Conservation (phyloP, 208 protist genomes). For the Leishmania aethiopica region DNA sequence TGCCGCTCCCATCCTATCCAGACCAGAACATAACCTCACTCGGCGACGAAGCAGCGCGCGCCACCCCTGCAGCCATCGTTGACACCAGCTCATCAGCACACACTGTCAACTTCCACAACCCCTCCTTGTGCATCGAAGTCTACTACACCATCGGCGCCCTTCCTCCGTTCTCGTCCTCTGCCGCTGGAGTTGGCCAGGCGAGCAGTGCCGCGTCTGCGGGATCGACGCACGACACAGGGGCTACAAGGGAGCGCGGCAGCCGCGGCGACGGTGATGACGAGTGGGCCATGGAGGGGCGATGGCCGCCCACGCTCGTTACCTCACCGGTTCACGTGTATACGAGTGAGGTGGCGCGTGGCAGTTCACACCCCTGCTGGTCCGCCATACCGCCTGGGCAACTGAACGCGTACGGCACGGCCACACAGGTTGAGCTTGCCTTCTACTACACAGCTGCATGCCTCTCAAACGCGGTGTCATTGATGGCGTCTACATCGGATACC, state of each 20-base stretch:
- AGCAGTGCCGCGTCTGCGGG: background rate
- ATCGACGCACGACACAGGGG: background rate
- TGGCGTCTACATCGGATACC: background rate
- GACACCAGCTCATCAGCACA: background rate
- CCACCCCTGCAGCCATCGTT: background rate
- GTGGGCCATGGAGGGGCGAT: background rate
- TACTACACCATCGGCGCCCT: conserved; percentile 6
- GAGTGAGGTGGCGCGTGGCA: conserved; percentile 30
- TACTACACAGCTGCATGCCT: conserved; percentile 28
- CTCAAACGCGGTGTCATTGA: background rate
- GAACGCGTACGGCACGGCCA: background rate
- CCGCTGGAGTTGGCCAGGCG: background rate
- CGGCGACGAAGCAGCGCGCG: background rate
- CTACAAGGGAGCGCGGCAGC: background rate
- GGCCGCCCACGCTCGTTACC: background rate
- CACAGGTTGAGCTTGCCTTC: conserved; percentile 13
- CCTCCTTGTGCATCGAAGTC: conserved; percentile 13
- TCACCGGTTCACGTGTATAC: conserved; percentile 13
- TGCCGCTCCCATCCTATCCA: background rate
- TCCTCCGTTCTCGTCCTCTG: background rate
- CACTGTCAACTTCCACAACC: conserved; percentile 18
- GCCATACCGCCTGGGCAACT: conserved; percentile 13
- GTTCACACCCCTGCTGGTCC: conserved; percentile 27
- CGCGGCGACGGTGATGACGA: background rate
- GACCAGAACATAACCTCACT: background rate